These are phyloP conservation scores for Paramecium sonneborni DNA, from an alignment of 73 alveolate species.

Conservation along the genomic window DNA sequence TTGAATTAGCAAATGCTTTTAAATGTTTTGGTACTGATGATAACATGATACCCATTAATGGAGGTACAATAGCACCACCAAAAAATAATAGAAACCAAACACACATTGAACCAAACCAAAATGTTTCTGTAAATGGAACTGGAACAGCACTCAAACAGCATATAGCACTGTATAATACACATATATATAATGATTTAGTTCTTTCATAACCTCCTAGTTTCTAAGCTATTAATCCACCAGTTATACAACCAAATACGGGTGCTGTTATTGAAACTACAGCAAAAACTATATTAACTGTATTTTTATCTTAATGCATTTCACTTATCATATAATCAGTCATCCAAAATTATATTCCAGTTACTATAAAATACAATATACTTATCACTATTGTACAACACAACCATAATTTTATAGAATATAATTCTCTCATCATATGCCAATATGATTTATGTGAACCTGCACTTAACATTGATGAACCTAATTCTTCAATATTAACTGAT, in stretches of 20 bases:
- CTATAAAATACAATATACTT: slow-evolving; percentile 84
- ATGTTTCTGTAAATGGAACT: slow-evolving; percentile 75
- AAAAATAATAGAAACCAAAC: slow-evolving; percentile 89
- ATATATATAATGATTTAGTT: slow-evolving; percentile 77
- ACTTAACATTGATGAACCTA: neutral
- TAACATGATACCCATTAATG: slow-evolving; percentile 88
- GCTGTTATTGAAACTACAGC: slow-evolving; percentile 83
- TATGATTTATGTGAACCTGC: neutral
- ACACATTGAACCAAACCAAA: slow-evolving; percentile 68
- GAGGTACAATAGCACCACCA: slow-evolving; percentile 94
- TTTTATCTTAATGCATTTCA: slow-evolving; percentile 75
- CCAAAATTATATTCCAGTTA: slow-evolving; percentile 97
- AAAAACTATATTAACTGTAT: slow-evolving; percentile 76
- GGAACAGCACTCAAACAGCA: slow-evolving; percentile 77
- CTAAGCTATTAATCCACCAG: slow-evolving; percentile 77
- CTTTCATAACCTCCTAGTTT: slow-evolving; percentile 92
- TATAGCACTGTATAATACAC: slow-evolving; percentile 73
- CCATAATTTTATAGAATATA: slow-evolving; percentile 47
- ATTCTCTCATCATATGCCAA: slow-evolving; percentile 16
- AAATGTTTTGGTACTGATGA: slow-evolving; percentile 77
- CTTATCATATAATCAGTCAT: slow-evolving; percentile 87
- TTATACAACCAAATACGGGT: slow-evolving; percentile 89
- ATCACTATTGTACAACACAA: slow-evolving; percentile 71
- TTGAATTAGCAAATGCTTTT: slow-evolving; percentile 92
- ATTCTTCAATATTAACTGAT: neutral